Base-by-base conservation (phyloP, 1,139 yeast genomes). In the Yarrowia galli region DNA sequence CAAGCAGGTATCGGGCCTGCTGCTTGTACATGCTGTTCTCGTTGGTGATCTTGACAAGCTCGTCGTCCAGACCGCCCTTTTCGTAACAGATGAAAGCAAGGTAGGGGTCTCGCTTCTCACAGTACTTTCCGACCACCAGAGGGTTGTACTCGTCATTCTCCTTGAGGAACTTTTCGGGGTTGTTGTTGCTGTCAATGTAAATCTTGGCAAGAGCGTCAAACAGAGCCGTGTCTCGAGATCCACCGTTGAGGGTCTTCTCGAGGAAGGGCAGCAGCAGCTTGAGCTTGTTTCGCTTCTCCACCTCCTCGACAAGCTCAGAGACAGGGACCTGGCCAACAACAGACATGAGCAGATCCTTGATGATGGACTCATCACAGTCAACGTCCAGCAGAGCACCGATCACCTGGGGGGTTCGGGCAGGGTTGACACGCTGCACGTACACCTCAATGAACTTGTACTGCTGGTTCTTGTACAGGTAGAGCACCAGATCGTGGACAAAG, bases 91-190 rank as follows among this genome's bases (percentile, higher is more conserved):
- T 95, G 79, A 92, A 95, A 22, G 99, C 99, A 78, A 95, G 84
- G 81, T 92, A 95, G 70, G 99, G 99, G 77, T 95, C 99, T 79
- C 99, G 89, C 87, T 92, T 95, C 80, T 96, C 99, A 85, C 99
- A 96, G 83, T 95, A 95, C 78, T 89, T 92, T 84, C 99, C 99
- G 74, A 95, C 98, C 74, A 90, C 91, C 73, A 91, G 83, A 32
- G 99, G 90, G 79, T 95, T 96, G 81, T 96, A 95, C 76, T 86
- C 84, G 74, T 88, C 84, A 78, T 95, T 96, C 79, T 95, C 99
- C 78, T 88, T 89, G 82, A 95, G 85, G 83, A 96, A 96, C 79
- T 92, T 92, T 78, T 95, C 99, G 56, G 99, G 99, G 73, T 93
- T 89, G 81, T 95, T 96, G 84, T 95, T 95, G 70, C 97, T 91